Conservation (phyloP, 805 yeast species). For the Yamadazyma insecticola region DNA sequence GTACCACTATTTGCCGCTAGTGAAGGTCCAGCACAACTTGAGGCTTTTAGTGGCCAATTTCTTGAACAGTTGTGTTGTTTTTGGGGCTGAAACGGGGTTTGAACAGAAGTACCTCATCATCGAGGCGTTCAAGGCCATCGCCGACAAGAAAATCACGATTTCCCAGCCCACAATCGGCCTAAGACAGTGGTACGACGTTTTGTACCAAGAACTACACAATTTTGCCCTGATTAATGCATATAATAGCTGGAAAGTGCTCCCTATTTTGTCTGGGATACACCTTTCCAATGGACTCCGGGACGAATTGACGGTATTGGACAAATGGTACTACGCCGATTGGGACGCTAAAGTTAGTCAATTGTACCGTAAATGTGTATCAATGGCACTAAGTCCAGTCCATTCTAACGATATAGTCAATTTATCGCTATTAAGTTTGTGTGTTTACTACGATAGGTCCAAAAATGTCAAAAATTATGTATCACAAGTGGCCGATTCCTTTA, state of each 20-base stretch:
- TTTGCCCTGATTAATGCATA: constrained; percentile 21
- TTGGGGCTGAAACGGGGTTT: constrained; percentile 18
- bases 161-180: constrained; percentile 47
- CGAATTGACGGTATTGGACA: constrained; percentile 22
- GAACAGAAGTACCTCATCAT: constrained; percentile 34
- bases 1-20: constrained; percentile 47
- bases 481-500: constrained; percentile 13
- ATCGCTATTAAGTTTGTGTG: constrained; percentile 30
- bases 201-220: constrained; percentile 29
- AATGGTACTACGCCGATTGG: constrained; percentile 31
- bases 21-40: constrained; percentile 45
- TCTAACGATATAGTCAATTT: constrained; percentile 22
- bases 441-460: constrained; percentile 23
- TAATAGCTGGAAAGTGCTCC: constrained; percentile 44
- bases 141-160: constrained; percentile 41
- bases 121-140: constrained; percentile 45
- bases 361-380: constrained; percentile 22
- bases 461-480: constrained; percentile 14
- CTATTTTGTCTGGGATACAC: constrained; percentile 43
- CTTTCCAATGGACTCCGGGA: constrained; percentile 33
- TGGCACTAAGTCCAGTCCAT: constrained; percentile 18
- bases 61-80: constrained; percentile 37
- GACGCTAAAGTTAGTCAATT: constrained; percentile 25
- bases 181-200: constrained; percentile 36
- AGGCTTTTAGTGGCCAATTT: constrained; percentile 41